phyloP scores from a whole-genome alignment of 2,329 filamentous ascomycete genomes.

The Claviceps pusilla region DNA sequence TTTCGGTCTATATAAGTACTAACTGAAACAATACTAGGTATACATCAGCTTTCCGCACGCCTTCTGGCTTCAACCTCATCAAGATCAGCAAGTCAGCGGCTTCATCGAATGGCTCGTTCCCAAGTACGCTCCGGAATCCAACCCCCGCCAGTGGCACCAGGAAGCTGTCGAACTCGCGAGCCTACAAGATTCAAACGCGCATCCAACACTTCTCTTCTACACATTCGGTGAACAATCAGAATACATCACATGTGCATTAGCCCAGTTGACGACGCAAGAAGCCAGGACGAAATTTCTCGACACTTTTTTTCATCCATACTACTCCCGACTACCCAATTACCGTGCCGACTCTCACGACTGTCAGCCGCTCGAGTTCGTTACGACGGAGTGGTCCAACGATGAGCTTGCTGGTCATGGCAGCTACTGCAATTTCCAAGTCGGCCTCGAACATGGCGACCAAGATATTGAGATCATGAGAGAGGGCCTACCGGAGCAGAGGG shows the following conservation, averaged over 20 bases:
- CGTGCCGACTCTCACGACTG: constrained; percentile 37
- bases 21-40: constrained; percentile 18
- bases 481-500: constrained; percentile 47
- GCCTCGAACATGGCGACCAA: constrained; percentile 51
- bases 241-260: constrained; percentile 33
- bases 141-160: constrained; percentile 54
- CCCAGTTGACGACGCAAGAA: constrained; percentile 25
- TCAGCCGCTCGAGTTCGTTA: constrained; percentile 45
- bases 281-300: constrained; percentile 40
- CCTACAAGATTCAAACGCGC: constrained; percentile 40
- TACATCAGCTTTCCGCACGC: constrained; percentile 58
- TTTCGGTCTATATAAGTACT: background rate
- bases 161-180: constrained; percentile 65
- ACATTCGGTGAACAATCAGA: constrained; percentile 48
- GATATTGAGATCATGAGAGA: constrained; percentile 53
- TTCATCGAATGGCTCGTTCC: constrained; percentile 68
- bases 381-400: constrained; percentile 67
- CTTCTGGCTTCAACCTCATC: constrained; percentile 45
- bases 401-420: constrained; percentile 67
- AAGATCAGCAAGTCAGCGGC: constrained; percentile 35
- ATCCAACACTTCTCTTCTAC: constrained; percentile 80
- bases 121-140: constrained; percentile 45
- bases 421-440: constrained; percentile 75
- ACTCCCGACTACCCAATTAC: constrained; percentile 59
- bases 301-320: constrained; percentile 64